Base-by-base conservation (phyloP, 2,329 filamentous ascomycete genomes). In the Sporothrix euskadiensis region DNA sequence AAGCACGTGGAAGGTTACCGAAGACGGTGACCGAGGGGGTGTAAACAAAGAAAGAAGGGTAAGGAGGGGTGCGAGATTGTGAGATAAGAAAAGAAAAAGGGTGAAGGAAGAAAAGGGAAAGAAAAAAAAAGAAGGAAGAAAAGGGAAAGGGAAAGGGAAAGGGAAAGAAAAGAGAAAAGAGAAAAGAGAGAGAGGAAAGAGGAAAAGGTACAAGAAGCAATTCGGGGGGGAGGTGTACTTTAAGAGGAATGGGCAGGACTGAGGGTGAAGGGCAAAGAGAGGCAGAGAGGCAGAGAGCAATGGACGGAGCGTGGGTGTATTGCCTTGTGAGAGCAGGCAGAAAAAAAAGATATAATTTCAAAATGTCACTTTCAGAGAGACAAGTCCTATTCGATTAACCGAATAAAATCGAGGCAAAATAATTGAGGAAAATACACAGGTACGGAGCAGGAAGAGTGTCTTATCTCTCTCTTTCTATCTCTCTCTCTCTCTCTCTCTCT, bases 221-320 rank as follows among this genome's bases (percentile, higher is more conserved):
- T 30, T 52, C 41, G 54, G 69, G 54, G 44, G 71, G 71, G 65
- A 73, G 41, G 65, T 57, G 49, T 10, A 44, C 56, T 70, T 70
- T 73, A 71, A 71, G 47, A 71, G 44, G 19, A 65, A 41, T 59
- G 69, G 26, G 59, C 26, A 26, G 30, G n/a, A 47, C 32, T 39
- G 26, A 61, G 52, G 56, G 26, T 30, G 56, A 47, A 35, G n/a
- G 39, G n/a, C 22, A 26, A 35, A 32, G 35, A 41, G 52, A 26
- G 26, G 26, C 26, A 26, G 26, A 47, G n/a, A 56, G 59, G n/a
- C 59, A 65, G 35, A 44, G 10, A 56, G 30, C 52, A 26, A n/a
- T 30, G 52, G 14, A 49, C 4, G 12, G 44, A 49, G 14, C 12
- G 14, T 6, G 44, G 30, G 56, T 12, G 56, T 35, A 19, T 35